A percentile compares a stretch with the other conserved stretches of the same genome.
phyloP scores from a whole-genome alignment of 176 grass and related monocot species.

The Cenchrus purpureus region DNA sequence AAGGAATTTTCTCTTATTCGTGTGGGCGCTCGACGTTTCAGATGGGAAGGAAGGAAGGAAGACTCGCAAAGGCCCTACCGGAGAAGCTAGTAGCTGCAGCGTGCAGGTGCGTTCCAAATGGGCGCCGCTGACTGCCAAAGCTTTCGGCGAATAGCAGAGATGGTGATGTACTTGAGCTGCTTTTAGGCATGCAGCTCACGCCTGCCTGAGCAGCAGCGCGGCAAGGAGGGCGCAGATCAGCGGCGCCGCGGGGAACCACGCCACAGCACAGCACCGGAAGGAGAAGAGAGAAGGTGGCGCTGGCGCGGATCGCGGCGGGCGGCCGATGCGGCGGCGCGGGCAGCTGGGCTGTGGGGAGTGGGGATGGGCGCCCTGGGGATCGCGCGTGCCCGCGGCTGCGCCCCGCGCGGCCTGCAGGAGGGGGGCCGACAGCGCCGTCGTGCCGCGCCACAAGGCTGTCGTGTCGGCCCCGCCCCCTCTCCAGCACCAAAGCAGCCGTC shows the following conservation, averaged over 20 bases:
- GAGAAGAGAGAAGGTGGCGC: neutral
- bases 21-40: too few relatives aligned
- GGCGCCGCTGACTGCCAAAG: too few relatives aligned
- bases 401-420: conserved; percentile 21
- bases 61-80: too few relatives aligned
- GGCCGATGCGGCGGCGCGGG: conserved; percentile 14
- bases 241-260: too few relatives aligned
- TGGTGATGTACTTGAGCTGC: too few relatives aligned
- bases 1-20: too few relatives aligned
- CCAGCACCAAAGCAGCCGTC: neutral
- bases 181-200: too few relatives aligned
- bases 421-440: conserved; percentile 29
- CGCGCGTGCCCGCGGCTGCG: conserved; percentile 50
- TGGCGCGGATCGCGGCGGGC: neutral
- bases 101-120: too few relatives aligned
- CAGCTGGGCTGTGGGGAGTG: conserved; percentile 9
- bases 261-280: too few relatives aligned
- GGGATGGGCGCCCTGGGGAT: conserved; percentile 38
- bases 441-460: conserved; percentile 36
- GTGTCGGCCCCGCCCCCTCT: neutral
- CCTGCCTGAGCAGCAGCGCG: neutral
- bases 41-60: too few relatives aligned
- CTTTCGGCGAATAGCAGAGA: neutral
- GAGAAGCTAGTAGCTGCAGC: too few relatives aligned
- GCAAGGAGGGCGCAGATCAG: too few relatives aligned